These are phyloP conservation scores for Saitozyma podzolica DNA, from an alignment of 768 basidiomycete genomes.

Conservation along the genomic window DNA sequence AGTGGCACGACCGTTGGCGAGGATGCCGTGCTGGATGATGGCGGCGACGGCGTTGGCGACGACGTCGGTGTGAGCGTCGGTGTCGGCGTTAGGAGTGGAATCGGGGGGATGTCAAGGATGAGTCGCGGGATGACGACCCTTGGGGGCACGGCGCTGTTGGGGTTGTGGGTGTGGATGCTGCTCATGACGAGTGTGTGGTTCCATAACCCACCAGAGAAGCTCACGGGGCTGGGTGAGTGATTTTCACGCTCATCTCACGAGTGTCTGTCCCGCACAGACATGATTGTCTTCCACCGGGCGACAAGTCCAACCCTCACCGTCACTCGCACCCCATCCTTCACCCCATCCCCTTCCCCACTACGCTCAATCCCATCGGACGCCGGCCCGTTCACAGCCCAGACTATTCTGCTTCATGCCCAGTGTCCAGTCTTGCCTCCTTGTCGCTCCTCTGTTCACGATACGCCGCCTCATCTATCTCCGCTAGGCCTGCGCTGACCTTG, in stretches of 20 bases:
- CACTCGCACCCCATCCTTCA: background rate
- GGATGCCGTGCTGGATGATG: background rate
- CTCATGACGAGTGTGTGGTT: slow-evolving; percentile 86
- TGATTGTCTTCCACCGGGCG: background rate
- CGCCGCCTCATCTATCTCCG: no score
- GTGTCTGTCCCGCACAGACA: background rate
- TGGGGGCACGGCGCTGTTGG: slow-evolving; percentile 50
- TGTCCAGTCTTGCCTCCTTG: no score
- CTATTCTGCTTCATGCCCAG: no score
- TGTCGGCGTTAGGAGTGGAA: background rate
- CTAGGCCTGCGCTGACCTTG: background rate
- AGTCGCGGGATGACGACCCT: slow-evolving; percentile 5
- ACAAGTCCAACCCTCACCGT: background rate
- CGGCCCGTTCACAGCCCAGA: no score
- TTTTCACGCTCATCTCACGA: background rate
- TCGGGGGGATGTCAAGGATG: slow-evolving; percentile 4
- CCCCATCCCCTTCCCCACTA: background rate
- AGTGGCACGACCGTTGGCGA: background rate
- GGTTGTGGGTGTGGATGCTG: slow-evolving; percentile 70
- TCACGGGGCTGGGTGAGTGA: slow-evolving; percentile 75
- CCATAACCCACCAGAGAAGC: slow-evolving; percentile 83
- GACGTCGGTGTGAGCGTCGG: background rate
- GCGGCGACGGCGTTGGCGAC: background rate
- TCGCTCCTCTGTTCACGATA: no score
- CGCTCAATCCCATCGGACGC: background rate